Percentiles rank a stretch among this genome's conserved stretches.
These are phyloP conservation scores for Tulasnella calospora DNA, from an alignment of 768 basidiomycete genomes.

Conservation along the genomic window DNA sequence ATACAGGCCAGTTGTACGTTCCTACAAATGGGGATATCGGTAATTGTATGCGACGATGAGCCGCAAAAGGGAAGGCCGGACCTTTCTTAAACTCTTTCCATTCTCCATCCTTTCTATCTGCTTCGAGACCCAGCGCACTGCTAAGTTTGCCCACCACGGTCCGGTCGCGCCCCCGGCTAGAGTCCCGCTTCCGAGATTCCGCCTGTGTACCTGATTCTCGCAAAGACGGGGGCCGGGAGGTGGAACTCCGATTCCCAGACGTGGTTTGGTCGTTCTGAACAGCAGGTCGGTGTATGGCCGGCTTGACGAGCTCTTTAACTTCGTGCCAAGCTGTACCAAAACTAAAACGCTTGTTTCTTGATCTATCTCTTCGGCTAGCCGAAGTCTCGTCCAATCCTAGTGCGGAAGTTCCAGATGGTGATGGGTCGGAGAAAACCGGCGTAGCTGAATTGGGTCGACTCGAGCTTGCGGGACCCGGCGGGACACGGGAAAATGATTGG, in stretches of 20 bases:
- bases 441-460: neutral
- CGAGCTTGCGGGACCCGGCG: neutral
- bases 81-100: slow-evolving; percentile 92
- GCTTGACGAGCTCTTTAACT: slow-evolving; percentile 12
- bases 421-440: neutral
- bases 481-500: neutral
- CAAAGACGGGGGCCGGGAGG: neutral
- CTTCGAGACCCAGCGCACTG: slow-evolving; percentile 37
- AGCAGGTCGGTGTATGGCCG: neutral
- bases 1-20: slow-evolving; percentile 90
- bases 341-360: slow-evolving; percentile 22
- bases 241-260: neutral
- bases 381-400: neutral
- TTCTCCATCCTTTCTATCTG: slow-evolving; percentile 35
- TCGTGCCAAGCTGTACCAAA: slow-evolving; percentile 23
- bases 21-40: slow-evolving; percentile 44
- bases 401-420: neutral
- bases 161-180: slow-evolving; percentile 33
- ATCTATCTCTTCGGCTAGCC: neutral
- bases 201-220: neutral
- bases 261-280: neutral
- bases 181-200: slow-evolving; percentile 6
- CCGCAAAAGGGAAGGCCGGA: slow-evolving; percentile 34
- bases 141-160: slow-evolving; percentile 40
- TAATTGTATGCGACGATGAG: neutral